Evolutionary conservation across 805 yeast genomes (phyloP).

Genomic region (Blastobotrys terrestris): DNA sequence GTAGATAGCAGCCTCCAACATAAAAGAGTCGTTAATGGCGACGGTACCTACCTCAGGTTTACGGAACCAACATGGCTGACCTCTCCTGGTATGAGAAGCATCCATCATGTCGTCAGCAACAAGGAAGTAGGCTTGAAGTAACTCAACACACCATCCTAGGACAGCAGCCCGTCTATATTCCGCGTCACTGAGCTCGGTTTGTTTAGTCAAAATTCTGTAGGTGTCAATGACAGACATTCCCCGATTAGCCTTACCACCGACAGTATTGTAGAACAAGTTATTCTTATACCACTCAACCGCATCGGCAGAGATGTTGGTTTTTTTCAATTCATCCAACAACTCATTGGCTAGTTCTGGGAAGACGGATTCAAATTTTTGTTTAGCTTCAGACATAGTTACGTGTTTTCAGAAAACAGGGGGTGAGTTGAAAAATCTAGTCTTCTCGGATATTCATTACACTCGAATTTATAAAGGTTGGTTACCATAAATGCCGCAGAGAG

Average conservation of each 20-base stretch:
- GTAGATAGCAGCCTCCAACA: constrained; percentile 94
- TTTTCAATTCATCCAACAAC: constrained; percentile 50
- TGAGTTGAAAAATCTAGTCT: neutral
- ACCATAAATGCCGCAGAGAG: no score
- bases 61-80: constrained; percentile 97
- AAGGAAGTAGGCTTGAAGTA: constrained; percentile 90
- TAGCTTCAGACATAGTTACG: constrained; percentile 10
- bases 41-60: constrained; percentile 73
- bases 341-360: constrained; percentile 79
- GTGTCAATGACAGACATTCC: constrained; percentile 95
- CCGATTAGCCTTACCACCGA: constrained; percentile 95
- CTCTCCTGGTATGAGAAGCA: constrained; percentile 91
- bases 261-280: constrained; percentile 72
- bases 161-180: constrained; percentile 82
- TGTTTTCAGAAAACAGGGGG: neutral
- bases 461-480: no score
- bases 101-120: constrained; percentile 99
- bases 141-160: constrained; percentile 92
- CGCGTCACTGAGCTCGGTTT: constrained; percentile 51
- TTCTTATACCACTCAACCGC: constrained; percentile 81
- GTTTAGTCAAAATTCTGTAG: constrained; percentile 69
- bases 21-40: constrained; percentile 95
- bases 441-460: neutral
- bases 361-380: constrained; percentile 37
- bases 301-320: constrained; percentile 76